Base-by-base conservation (phyloP, 805 yeast species). In the Metschnikowia cerradonensis region DNA sequence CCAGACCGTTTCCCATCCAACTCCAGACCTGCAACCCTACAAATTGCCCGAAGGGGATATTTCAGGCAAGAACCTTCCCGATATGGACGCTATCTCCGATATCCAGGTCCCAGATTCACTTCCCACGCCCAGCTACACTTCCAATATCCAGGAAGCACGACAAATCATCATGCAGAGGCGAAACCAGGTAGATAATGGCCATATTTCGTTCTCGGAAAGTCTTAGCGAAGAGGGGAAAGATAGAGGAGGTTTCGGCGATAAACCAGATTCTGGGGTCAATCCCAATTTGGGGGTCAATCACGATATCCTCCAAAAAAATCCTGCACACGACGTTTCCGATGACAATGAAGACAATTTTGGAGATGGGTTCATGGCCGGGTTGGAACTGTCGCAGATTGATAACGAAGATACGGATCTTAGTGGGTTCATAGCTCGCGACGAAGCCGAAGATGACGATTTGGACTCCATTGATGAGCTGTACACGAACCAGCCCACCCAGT, bases 341-440 rank as follows among this genome's bases (percentile, higher is more conserved):
- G 6, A n/a, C 40, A 10, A 26, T 15, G 61, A 52, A 37, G 61
- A 58, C 33, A 51, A 58, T 14, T 55, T 58, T 20, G 61, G 61
- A 4, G 61, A 46, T 17, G 53, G 51, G 3, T 58, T 47, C 38
- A 50, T 58, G 56, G 61, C 40, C 19, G 61, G 61, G 1, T 50
- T 58, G 4, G 51, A 43, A 13, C 52, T 56, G 17, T 58, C 61
- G 2, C 60, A 57, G 35, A 41, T 42, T 2, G 58, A 57, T 20
- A 49, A 55, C 4, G 49, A 49, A 8, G 59, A 51, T 26, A 57
- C 60, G 0, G 61, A 58, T 30, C 47, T 58, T 37, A 57, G 60
- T 22, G 60, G 61, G 2, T 58, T 58, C 34, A 37, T 58, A n/a
- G 61, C 57, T 11, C 41, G 35, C 4, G 60, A 57, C 31, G 54